phyloP scores from a whole-genome alignment of 768 basidiomycete species.

The Kwoniella sp. region DNA sequence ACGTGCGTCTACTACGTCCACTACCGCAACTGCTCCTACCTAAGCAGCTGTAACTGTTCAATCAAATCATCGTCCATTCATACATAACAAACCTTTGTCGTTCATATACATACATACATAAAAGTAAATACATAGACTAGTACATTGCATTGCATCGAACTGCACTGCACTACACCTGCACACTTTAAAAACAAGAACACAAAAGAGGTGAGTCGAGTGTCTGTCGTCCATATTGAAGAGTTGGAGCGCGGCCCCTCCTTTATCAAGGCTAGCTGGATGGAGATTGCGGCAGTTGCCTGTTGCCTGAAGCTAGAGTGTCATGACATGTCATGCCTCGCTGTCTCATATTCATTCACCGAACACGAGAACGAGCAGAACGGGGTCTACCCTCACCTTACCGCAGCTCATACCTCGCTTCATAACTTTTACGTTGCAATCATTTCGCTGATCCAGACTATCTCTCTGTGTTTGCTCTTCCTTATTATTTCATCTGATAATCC shows the following conservation, averaged over 20 bases:
- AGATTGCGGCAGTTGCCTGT: neutral
- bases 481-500: neutral
- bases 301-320: neutral
- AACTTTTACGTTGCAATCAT: neutral
- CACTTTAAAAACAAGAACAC: neutral
- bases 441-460: slow-evolving; percentile 3
- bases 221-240: neutral
- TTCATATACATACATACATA: slow-evolving; percentile 1
- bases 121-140: neutral
- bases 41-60: too few species aligned
- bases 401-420: neutral
- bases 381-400: neutral
- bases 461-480: neutral
- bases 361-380: too few species aligned
- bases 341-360: slow-evolving; percentile 1
- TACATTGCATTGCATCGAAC: neutral
- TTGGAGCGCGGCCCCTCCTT: slow-evolving; percentile 4
- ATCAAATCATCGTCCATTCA: slow-evolving; percentile 1
- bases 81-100: neutral
- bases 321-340: neutral
- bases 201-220: slow-evolving; percentile 5
- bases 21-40: neutral
- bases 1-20: too few species aligned
- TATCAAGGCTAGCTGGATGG: neutral
- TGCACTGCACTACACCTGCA: neutral